These are phyloP conservation scores for Metarhizium guizhouense DNA, from an alignment of 2,329 filamentous ascomycete species.

Conservation along the genomic window DNA sequence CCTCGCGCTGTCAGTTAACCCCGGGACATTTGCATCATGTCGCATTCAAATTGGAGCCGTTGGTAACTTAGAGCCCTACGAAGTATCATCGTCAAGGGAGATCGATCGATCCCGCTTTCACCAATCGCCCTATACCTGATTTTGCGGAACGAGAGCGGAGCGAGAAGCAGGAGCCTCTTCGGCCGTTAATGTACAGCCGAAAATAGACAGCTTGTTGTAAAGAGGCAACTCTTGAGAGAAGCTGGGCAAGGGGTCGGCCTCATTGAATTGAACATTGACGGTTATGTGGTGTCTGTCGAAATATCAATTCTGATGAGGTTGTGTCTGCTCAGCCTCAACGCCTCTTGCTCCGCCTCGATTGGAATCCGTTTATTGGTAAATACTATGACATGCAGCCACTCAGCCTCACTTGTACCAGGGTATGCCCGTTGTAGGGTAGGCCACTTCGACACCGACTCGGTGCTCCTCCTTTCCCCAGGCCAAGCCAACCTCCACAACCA, in stretches of 20 bases:
- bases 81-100: neutral
- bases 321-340: neutral
- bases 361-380: too few species aligned
- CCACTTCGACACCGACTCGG: too few species aligned
- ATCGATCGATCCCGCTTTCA: neutral
- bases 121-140: neutral
- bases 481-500: neutral
- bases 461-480: neutral
- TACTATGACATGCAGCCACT: neutral
- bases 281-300: neutral
- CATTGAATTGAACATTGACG: too few species aligned
- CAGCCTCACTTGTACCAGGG: neutral
- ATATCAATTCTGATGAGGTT: neutral
- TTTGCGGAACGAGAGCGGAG: too few species aligned
- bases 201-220: too few species aligned
- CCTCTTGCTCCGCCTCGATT: neutral
- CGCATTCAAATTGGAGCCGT: neutral
- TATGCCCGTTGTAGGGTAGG: neutral
- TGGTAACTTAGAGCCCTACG: neutral
- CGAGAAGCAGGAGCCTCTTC: too few species aligned
- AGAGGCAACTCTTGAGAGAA: too few species aligned
- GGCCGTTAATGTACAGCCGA: too few species aligned
- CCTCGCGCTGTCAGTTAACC: neutral
- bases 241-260: too few species aligned
- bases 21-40: neutral